phyloP scores from a whole-genome alignment of 345 rosid genomes.

The Camelina hispida region DNA sequence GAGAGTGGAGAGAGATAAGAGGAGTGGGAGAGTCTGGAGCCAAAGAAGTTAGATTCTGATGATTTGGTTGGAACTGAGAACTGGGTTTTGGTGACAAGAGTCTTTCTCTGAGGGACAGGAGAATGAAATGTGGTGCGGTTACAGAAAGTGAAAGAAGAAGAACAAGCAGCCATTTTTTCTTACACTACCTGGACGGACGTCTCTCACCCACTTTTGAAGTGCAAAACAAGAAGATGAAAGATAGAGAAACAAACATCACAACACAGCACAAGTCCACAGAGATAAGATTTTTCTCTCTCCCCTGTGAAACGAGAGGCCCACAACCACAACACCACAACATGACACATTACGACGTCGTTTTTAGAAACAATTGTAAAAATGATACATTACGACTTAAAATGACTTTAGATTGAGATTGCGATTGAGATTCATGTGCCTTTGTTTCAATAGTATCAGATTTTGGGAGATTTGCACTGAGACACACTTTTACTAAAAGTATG shows the following conservation, averaged over 20 bases:
- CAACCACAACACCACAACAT: not conserved
- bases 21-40: conserved; percentile 60
- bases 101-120: conserved; percentile 29
- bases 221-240: conserved; percentile 13
- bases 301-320: conserved; percentile 23
- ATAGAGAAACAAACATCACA: conserved; percentile 23
- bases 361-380: not conserved
- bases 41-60: conserved; percentile 67
- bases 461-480: too few relatives aligned
- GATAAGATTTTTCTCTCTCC: conserved; percentile 16
- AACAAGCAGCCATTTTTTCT: conserved; percentile 41
- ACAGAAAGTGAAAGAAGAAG: conserved; percentile 31
- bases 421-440: too few relatives aligned
- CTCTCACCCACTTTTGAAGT: not conserved
- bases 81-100: conserved; percentile 22
- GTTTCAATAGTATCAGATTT: too few relatives aligned
- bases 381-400: not conserved
- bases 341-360: not conserved
- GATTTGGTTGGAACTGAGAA: conserved; percentile 46
- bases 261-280: not conserved
- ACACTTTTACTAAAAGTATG: too few relatives aligned
- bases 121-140: conserved; percentile 33
- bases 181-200: not conserved
- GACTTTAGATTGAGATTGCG: too few relatives aligned
- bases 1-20: conserved; percentile 46